Base-by-base conservation (phyloP, 2,329 filamentous ascomycete species). In the Fusarium sp. region DNA sequence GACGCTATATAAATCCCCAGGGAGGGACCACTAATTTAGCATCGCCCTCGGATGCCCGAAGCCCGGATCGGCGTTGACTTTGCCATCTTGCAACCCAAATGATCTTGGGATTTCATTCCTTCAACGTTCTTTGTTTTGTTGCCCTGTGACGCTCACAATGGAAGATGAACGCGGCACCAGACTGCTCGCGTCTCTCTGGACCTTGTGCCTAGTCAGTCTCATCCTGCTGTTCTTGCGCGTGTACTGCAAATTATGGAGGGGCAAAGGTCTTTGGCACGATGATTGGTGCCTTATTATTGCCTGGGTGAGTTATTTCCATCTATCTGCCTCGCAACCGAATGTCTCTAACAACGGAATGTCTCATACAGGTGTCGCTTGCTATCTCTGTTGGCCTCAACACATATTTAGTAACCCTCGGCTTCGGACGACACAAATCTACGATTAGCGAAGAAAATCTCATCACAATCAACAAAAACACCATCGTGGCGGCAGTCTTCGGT, bases 201-300 rank as follows among this genome's bases (percentile, higher is more conserved):
- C 74, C 4, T 40, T 79, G 35, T 60, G 67, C 0, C 57, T 58
- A 3, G 61, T 71, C 2, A 69, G 69, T 36, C 72, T 62, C 6
- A 46, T 77, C 2, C 42, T 79, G 17, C 55, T 80, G 6, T 63
- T 66, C 13, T 52, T 80, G 18, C 72, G 78, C 8, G 50, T 79
- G 29, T 80, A 80, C 71, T 80, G 77, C 72, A 80, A 80, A 48
- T 46, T 74, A 27, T 76, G 74, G 69, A 73, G 76, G 14, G 74
- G 74, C 3, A 72, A 74, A 35, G 78, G 77, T 43, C 35, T 80
- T 25, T 80, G 77, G 75, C 78, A 76, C 74, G 78, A 80, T 56
- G 78, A 80, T 63, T 74, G 77, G 61, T 45, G 77, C 17, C 64
- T 80, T 45, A 72, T 79, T n/a, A 58, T 64, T 11, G 69, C 77